These are phyloP conservation scores for Scheffersomyces amazonensis DNA, from an alignment of 805 yeast species.

Conservation along the genomic window DNA sequence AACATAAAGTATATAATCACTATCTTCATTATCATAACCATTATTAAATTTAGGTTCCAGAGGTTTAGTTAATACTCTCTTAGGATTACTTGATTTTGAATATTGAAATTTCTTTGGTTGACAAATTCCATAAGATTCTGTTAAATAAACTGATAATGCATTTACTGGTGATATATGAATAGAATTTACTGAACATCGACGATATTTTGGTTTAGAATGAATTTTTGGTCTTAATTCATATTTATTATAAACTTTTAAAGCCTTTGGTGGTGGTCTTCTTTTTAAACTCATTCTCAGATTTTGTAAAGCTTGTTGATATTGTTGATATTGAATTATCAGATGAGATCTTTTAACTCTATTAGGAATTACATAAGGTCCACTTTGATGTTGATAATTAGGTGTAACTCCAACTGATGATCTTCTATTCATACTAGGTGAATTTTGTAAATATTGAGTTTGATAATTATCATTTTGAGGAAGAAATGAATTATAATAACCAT, in stretches of 20 bases:
- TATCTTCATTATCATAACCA: slow-evolving; percentile 84
- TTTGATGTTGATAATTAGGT: slow-evolving; percentile 9
- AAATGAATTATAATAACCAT: slow-evolving; percentile 13
- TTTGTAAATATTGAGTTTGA: slow-evolving; percentile 3
- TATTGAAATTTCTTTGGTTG: slow-evolving; percentile 76
- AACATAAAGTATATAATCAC: slow-evolving; percentile 89
- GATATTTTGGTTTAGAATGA: slow-evolving; percentile 63
- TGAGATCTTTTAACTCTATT: slow-evolving; percentile 22
- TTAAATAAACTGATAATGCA: slow-evolving; percentile 73
- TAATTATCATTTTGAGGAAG: slow-evolving; percentile 1
- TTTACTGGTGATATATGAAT: slow-evolving; percentile 72
- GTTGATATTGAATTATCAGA: slow-evolving; percentile 31
- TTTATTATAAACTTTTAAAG: slow-evolving; percentile 37
- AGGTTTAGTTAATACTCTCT: slow-evolving; percentile 90
- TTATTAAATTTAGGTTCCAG: slow-evolving; percentile 76
- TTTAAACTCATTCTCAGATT: slow-evolving; percentile 17
- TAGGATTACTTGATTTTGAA: slow-evolving; percentile 81
- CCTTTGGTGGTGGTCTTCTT: slow-evolving; percentile 45
- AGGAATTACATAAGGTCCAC: slow-evolving; percentile 8
- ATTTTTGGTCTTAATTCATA: slow-evolving; percentile 60
- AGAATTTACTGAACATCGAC: slow-evolving; percentile 66
- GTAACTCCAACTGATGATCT: slow-evolving; percentile 23
- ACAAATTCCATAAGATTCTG: slow-evolving; percentile 81
- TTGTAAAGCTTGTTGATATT: slow-evolving; percentile 26
- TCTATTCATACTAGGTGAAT: slow-evolving; percentile 6